These are phyloP conservation scores for Pelagomonas calceolata DNA, from an alignment of 108 stramenopile genomes.

Conservation along the genomic window DNA sequence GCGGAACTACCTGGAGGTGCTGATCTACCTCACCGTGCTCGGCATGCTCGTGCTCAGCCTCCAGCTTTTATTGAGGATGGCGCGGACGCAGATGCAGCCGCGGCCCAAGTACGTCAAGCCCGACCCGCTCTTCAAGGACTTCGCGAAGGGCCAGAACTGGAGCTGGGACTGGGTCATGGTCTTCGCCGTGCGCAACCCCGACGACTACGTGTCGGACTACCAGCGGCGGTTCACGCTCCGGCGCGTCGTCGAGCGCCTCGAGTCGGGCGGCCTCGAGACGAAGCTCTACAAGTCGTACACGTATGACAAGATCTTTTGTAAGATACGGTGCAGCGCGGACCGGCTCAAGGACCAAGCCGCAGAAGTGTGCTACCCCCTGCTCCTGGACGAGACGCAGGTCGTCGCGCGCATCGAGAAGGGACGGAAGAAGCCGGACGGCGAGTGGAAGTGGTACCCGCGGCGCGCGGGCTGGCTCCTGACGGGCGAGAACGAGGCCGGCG, in stretches of 20 bases:
- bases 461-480: background rate
- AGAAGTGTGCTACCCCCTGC: background rate
- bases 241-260: conserved; percentile 1
- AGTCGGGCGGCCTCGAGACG: background rate
- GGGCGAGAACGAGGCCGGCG: background rate
- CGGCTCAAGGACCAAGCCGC: background rate
- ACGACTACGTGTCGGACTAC: background rate
- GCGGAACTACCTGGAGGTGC: too few relatives aligned
- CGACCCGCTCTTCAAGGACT: conserved; percentile 3
- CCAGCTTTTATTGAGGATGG: too few relatives aligned
- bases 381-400: background rate
- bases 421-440: background rate
- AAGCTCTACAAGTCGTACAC: background rate
- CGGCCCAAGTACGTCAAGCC: background rate
- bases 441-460: background rate
- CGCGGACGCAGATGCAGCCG: too few relatives aligned
- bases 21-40: too few relatives aligned
- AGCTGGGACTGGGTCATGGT: conserved; percentile 14
- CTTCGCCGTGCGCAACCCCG: conserved; percentile 3
- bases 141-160: background rate
- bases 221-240: background rate
- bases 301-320: background rate
- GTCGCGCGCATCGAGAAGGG: background rate
- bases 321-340: background rate
- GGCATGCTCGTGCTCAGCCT: too few relatives aligned